These are phyloP conservation scores for Piloderma croceum DNA, from an alignment of 768 basidiomycete genomes.

Conservation along the genomic window DNA sequence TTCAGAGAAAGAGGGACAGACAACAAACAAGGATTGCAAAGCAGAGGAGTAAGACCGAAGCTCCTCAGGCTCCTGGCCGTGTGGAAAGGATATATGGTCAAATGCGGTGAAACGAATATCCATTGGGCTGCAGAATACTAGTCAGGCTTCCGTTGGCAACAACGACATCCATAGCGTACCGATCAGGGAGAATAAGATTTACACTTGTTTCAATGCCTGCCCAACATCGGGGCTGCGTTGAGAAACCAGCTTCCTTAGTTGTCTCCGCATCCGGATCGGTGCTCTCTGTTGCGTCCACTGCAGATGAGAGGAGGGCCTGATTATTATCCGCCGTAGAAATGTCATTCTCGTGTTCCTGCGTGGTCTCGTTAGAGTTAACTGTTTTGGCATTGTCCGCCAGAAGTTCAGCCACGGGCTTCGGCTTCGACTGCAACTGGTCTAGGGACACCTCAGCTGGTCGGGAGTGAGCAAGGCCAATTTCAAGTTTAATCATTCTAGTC, in stretches of 20 bases:
- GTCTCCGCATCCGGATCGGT: no score
- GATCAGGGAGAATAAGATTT: conserved; percentile 53
- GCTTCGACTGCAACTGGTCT: background rate
- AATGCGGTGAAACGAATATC: conserved; percentile 49
- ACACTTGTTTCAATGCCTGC: conserved; percentile 33
- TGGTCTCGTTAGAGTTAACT: no score
- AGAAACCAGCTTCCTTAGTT: no score
- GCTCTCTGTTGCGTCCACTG: background rate
- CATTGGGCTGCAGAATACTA: conserved; percentile 38
- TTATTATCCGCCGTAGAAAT: no score
- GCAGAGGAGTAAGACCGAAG: conserved; percentile 37
- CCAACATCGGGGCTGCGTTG: conserved; percentile 26
- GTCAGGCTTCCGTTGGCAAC: conserved; percentile 7
- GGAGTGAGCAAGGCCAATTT: conserved; percentile 28
- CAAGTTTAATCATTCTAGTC: conserved; percentile 33
- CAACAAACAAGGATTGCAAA: conserved; percentile 41
- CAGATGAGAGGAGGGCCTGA: no score
- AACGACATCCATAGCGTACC: conserved; percentile 30
- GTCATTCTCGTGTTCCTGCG: no score
- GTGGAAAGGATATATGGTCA: conserved; percentile 23
- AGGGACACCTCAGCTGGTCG: conserved; percentile 1
- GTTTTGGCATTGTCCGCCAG: no score
- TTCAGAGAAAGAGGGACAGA: background rate
- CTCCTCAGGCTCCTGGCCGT: conserved; percentile 32
- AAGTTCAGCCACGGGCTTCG: conserved; percentile 1